Evolutionary conservation across 352 stramenopile genomes (phyloP), one percentile per base, ranked within the genome.

Genomic region (Phytophthora constricta): DNA sequence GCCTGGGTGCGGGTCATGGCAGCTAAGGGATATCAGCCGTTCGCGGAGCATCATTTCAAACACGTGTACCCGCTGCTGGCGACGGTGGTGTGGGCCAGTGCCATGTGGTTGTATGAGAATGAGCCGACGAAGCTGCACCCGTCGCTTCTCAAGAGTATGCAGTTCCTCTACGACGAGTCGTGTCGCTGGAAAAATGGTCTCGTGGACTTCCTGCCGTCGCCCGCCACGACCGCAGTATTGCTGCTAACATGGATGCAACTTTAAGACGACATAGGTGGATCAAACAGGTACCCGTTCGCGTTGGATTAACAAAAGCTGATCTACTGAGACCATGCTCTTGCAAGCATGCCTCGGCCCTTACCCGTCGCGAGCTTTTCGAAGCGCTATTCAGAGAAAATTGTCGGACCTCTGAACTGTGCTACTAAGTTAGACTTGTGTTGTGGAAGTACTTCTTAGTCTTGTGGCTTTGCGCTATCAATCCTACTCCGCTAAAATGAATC

Each of bases 101-200:
- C 95, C 57, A 95, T 97, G 85, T 97, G 85, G 85, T 74, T 95
- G 20, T 97, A 92, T 68, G 89, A 97, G 72, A 95, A 91, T 72
- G 80, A 97, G 48, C 76, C 79, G 37, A 25, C 75, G n/a, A 76
- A 74, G 64, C 74, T 97, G 52, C 89, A 97, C 59, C 72, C 84
- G 33, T 95, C 87, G 41, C 77, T 97, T 39, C 81, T 82, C 42
- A 90, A 87, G 72, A 96, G 87, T 69, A 97, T 97, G 89, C 84
- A 96, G 49, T 97, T 92, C 65, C 73, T 96, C 13, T 97, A 97
- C 74, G 82, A 94, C 63, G 83, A 96, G 58, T 92, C 87, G 23
- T 95, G 89, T 45, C 77, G 71, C 55, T 95, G 84, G 87, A 74
- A 80, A 39, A 69, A 82, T 48, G 82, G 85, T 1, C 16, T 95